Conservation (phyloP, 2,329 filamentous ascomycete species). For the Colletotrichum melonis region DNA sequence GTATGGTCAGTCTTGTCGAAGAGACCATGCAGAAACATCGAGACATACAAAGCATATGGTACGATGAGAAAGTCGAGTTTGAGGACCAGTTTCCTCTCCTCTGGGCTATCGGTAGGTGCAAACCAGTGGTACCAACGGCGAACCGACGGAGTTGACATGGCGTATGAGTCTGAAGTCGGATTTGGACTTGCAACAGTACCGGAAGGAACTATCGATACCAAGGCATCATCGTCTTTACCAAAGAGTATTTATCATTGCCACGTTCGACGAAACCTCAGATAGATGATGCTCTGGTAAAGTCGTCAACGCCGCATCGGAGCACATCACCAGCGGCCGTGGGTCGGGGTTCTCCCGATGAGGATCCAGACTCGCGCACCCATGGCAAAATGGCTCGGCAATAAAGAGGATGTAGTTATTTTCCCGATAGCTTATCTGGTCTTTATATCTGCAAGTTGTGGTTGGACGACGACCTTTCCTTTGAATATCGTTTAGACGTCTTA, state of each 20-base stretch:
- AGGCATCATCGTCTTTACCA: no score
- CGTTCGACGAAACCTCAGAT: not conserved
- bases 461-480: not conserved
- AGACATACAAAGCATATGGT: constrained; percentile 58
- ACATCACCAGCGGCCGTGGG: constrained; percentile 7
- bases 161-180: no score
- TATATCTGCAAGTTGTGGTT: not conserved
- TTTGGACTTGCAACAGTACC: no score
- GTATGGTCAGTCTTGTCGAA: not conserved
- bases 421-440: constrained; percentile 4
- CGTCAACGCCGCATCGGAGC: constrained; percentile 13
- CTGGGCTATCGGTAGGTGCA: constrained; percentile 57
- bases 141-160: not conserved
- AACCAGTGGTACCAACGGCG: constrained; percentile 54
- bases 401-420: not conserved
- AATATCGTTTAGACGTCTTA: not conserved
- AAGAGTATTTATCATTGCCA: no score
- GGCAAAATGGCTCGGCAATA: not conserved
- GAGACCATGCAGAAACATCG: no score
- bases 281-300: not conserved
- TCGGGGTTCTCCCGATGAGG: not conserved
- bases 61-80: constrained; percentile 68
- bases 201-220: no score
- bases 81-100: constrained; percentile 62
- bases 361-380: not conserved